Conservation (phyloP, 1,139 yeast species). For the Zhuliangozyma parablackwelliae region DNA sequence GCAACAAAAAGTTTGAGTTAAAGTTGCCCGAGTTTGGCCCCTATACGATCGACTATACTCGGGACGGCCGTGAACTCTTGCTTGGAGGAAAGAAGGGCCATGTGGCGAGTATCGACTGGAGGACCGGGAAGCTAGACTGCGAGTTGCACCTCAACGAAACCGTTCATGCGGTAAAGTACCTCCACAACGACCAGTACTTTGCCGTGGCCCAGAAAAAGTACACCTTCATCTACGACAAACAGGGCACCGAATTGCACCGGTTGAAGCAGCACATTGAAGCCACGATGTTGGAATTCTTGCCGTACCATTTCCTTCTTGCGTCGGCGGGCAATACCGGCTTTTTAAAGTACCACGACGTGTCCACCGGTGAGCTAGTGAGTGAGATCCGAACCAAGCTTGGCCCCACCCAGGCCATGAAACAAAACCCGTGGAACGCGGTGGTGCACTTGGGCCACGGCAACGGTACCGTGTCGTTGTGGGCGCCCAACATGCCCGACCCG, state of each 20-base stretch:
- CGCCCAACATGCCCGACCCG: conserved; percentile 86
- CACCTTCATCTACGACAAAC: conserved; percentile 85
- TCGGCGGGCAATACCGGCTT: conserved; percentile 88
- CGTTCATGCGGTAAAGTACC: conserved; percentile 80
- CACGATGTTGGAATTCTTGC: conserved; percentile 78
- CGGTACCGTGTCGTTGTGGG: conserved; percentile 92
- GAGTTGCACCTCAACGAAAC: conserved; percentile 88
- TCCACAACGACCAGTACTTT: conserved; percentile 88
- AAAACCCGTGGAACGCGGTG: conserved; percentile 94
- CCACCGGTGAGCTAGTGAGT: conserved; percentile 82
- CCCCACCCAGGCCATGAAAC: conserved; percentile 82
- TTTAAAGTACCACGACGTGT: conserved; percentile 89
- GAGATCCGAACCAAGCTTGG: conserved; percentile 87
- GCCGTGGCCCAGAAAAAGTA: conserved; percentile 97
- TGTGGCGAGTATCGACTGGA: conserved; percentile 95
- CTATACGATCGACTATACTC: conserved; percentile 71
- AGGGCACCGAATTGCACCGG: conserved; percentile 89
- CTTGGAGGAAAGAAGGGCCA: conserved; percentile 92
- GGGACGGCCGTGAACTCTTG: conserved; percentile 82
- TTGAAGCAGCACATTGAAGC: conserved; percentile 86
- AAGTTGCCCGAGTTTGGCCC: conserved; percentile 82
- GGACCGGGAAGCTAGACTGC: conserved; percentile 73
- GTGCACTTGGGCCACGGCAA: conserved; percentile 91
- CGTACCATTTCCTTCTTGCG: conserved; percentile 84
- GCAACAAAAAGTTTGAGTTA: conserved; percentile 71